Base-by-base conservation (phyloP, 1,284 basidiomycete genomes). In the Amylostereum chailletii region DNA sequence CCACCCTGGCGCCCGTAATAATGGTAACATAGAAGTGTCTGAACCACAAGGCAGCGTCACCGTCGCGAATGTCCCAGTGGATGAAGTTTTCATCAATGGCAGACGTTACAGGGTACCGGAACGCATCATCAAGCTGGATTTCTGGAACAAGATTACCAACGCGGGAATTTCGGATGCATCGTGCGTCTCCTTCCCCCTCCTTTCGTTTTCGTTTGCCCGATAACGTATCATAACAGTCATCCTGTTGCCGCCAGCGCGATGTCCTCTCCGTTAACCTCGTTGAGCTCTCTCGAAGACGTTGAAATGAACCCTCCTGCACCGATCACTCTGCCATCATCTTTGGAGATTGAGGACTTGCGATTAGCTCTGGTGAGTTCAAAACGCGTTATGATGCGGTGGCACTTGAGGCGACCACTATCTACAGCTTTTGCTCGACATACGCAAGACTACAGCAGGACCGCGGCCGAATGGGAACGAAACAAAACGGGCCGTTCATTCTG, bases 91-190 rank as follows among this genome's bases (percentile, higher is more conserved):
- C 47, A 90, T 90, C 57, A 90, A 88, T 58, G 88, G 89, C 40
- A 81, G 90, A 53, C 79, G 87, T 46, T 98, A 94, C 68, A 77
- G 93, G 55, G 84, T 99, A n/a, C 95, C 95, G 2, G 96, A 99
- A 65, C 80, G 84, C 55, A 77, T 94, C 44, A 89, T 99, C 55
- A 77, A 90, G 47, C 76, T 98, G 45, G 95, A 98, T 64, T 99
- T 99, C 61, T 99, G 95, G 94, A 84, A 82, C 52, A 94, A 89
- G 66, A 69, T 91, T 51, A 75, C 77, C 57, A 75, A 69, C 53
- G 64, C 64, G 34, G 68, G 69, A 37, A 59, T 64, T 46, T 65
- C 67, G 45, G 60, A 63, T 39, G 65, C 65, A 48, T 69, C 61
- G 82, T 82, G 60, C 40, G 48, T 30, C 40, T 54, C 38, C 5